phyloP scores from a whole-genome alignment of 495 filamentous ascomycete species.

The Pyrenopolyporus hunteri region DNA sequence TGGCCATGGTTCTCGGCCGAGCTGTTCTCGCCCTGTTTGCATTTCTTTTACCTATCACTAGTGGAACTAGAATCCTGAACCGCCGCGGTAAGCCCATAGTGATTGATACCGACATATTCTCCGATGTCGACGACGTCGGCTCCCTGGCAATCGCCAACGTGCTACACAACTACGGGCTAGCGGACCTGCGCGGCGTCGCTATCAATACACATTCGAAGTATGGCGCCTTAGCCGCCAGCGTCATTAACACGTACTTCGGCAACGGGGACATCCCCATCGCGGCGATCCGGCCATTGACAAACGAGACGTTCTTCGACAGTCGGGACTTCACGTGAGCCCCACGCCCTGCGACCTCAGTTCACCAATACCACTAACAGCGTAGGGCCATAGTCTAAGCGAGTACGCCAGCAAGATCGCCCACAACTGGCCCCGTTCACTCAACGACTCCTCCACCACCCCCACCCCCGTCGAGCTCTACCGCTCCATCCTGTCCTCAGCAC shows the following conservation, averaged over 20 bases:
- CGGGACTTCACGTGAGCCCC: constrained; percentile 43
- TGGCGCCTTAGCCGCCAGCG: constrained; percentile 50
- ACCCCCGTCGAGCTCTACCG: constrained; percentile 53
- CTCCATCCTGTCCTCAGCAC: constrained; percentile 44
- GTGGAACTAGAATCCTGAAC: not conserved
- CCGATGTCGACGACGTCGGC: constrained; percentile 51
- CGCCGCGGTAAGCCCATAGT: constrained; percentile 29
- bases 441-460: constrained; percentile 47
- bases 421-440: constrained; percentile 46
- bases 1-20: constrained; percentile 3
- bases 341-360: constrained; percentile 10
- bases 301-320: constrained; percentile 52
- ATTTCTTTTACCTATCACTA: not conserved
- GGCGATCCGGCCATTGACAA: constrained; percentile 44
- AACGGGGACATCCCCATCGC: constrained; percentile 47
- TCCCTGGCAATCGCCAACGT: constrained; percentile 44
- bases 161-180: constrained; percentile 38
- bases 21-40: not conserved
- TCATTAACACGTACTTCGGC: constrained; percentile 52
- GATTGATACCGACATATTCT: constrained; percentile 53
- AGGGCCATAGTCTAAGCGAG: constrained; percentile 21
- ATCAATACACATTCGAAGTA: constrained; percentile 52
- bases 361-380: not conserved
- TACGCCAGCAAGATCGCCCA: constrained; percentile 50
- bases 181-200: constrained; percentile 50